Conservation (phyloP, 345 rosid genomes). For the Raphanus raphanistrum region DNA sequence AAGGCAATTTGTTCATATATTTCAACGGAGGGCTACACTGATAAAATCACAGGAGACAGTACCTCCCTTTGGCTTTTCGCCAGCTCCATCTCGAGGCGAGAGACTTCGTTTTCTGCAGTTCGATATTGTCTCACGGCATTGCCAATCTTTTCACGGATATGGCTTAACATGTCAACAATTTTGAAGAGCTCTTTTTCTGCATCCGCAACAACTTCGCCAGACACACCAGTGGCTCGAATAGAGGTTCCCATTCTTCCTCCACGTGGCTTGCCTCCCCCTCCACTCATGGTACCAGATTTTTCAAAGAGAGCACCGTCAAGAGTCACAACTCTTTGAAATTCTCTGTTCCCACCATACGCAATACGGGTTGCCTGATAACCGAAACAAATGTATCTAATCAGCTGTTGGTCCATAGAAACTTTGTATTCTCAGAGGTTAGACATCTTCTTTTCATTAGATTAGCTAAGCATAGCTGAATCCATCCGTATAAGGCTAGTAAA, state of each 20-base stretch:
- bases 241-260: slow-evolving; percentile 98
- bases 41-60: slow-evolving; percentile 2
- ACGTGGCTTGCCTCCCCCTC: slow-evolving; percentile 94
- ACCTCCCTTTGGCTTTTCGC: slow-evolving; percentile 93
- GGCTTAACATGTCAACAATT: slow-evolving; percentile 54
- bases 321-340: slow-evolving; percentile 88
- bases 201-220: slow-evolving; percentile 60
- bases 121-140: slow-evolving; percentile 69
- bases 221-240: slow-evolving; percentile 73
- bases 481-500: neutral
- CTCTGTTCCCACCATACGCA: slow-evolving; percentile 77
- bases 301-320: slow-evolving; percentile 95
- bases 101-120: slow-evolving; percentile 63
- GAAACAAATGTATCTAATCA: slow-evolving; percentile 15
- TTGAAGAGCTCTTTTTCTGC: slow-evolving; percentile 75
- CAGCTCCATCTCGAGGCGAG: slow-evolving; percentile 74
- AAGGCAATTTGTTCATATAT: slow-evolving; percentile 18
- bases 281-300: slow-evolving; percentile 98
- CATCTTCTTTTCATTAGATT: slow-evolving; percentile 2
- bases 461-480: neutral
- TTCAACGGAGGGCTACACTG: neutral
- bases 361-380: slow-evolving; percentile 74
- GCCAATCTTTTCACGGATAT: slow-evolving; percentile 55
- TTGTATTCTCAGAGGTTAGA: slow-evolving; percentile 1
- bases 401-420: neutral